Evolutionary conservation across 2,329 filamentous ascomycete genomes (phyloP).

Genomic region (Colletotrichum sidae): DNA sequence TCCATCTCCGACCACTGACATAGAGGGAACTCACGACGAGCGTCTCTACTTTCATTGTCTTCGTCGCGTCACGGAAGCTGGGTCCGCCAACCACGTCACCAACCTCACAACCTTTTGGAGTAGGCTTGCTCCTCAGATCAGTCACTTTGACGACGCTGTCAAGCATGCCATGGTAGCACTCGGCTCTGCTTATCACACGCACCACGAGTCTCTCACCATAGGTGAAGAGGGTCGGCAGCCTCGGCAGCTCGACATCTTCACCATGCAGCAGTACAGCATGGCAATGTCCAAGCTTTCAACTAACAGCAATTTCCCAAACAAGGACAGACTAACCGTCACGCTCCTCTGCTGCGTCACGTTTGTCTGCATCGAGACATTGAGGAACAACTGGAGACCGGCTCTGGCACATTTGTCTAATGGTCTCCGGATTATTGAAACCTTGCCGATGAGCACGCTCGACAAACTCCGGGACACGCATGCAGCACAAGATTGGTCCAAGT

Average conservation of each 20-base stretch:
- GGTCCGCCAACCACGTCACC: slow-evolving; percentile 44
- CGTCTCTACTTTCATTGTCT: slow-evolving; percentile 51
- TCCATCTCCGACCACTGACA: slow-evolving; percentile 49
- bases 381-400: slow-evolving; percentile 42
- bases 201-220: slow-evolving; percentile 33
- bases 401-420: slow-evolving; percentile 46
- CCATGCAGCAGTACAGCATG: slow-evolving; percentile 52
- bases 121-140: slow-evolving; percentile 45
- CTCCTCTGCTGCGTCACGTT: slow-evolving; percentile 49
- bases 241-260: slow-evolving; percentile 49
- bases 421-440: slow-evolving; percentile 45
- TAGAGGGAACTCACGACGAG: slow-evolving; percentile 49
- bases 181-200: slow-evolving; percentile 46
- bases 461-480: slow-evolving; percentile 10
- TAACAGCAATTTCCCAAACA: slow-evolving; percentile 39
- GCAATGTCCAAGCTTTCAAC: slow-evolving; percentile 45
- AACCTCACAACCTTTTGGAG: slow-evolving; percentile 47
- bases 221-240: slow-evolving; percentile 37
- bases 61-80: slow-evolving; percentile 44
- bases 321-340: slow-evolving; percentile 41
- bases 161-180: slow-evolving; percentile 50
- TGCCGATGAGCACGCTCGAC: slow-evolving; percentile 39
- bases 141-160: slow-evolving; percentile 44
- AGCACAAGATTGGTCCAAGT: neutral
- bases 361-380: slow-evolving; percentile 46